Conservation (phyloP, 2,329 filamentous ascomycete species). For the Coniella lustricola region DNA sequence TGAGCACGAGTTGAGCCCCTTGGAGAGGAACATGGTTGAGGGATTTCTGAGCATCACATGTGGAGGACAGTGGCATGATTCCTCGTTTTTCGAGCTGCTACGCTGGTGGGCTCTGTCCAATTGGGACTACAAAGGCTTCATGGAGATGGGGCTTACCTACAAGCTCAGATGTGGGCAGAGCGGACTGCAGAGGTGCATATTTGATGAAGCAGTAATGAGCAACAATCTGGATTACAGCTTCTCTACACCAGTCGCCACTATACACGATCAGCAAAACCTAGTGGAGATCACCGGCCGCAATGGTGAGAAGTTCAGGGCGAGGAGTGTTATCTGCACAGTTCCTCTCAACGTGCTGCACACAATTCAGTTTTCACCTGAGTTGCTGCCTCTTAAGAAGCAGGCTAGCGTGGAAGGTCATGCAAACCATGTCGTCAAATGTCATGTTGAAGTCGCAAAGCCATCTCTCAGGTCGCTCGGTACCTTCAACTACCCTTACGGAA, state of each 20-base stretch:
- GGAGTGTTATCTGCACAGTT: conserved; percentile 33
- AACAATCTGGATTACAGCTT: conserved; percentile 35
- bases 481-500: conserved; percentile 36
- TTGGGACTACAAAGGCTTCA: conserved; percentile 32
- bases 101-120: conserved; percentile 40
- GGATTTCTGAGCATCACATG: conserved; percentile 33
- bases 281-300: conserved; percentile 29
- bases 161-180: conserved; percentile 38
- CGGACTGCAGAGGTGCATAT: conserved; percentile 37
- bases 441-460: conserved; percentile 34
- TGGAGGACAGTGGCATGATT: conserved; percentile 36
- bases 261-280: conserved; percentile 22
- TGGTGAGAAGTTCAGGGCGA: conserved; percentile 24
- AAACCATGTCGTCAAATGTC: conserved; percentile 39
- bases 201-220: conserved; percentile 33
- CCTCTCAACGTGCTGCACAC: conserved; percentile 37
- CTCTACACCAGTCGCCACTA: conserved; percentile 28
- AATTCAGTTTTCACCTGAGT: conserved; percentile 33
- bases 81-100: conserved; percentile 39
- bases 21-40: conserved; percentile 34
- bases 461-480: conserved; percentile 35
- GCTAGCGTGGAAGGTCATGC: conserved; percentile 35
- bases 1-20: conserved; percentile 28
- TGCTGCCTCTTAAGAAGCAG: conserved; percentile 27
- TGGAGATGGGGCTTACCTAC: conserved; percentile 33